Evolutionary conservation across 2,329 filamentous ascomycete genomes (phyloP).

Genomic region (Fusarium sp.): DNA sequence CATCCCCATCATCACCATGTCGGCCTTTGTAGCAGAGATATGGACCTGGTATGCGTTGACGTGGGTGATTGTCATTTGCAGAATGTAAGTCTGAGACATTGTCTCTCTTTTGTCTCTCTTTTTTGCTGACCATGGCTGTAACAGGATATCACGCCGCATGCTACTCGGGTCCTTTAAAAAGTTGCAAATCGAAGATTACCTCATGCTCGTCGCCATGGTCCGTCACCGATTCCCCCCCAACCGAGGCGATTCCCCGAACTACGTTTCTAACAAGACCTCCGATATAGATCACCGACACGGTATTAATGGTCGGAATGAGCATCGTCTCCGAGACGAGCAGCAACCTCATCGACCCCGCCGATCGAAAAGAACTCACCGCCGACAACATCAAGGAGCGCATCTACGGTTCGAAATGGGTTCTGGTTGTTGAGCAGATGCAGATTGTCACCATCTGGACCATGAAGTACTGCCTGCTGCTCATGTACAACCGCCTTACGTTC

Average conservation of each 20-base stretch:
- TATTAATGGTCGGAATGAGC: conserved; percentile 70
- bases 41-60: conserved; percentile 64
- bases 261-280: conserved; percentile 13
- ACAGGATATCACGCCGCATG: conserved; percentile 57
- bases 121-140: conserved; percentile 13
- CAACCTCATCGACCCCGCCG: conserved; percentile 70
- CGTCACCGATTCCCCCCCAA: conserved; percentile 49
- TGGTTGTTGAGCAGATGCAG: conserved; percentile 75
- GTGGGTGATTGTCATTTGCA: conserved; percentile 55
- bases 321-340: conserved; percentile 70
- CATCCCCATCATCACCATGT: conserved; percentile 45
- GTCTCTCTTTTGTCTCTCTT: not conserved
- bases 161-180: conserved; percentile 62
- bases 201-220: conserved; percentile 69
- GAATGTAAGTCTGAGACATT: conserved; percentile 57
- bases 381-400: conserved; percentile 59
- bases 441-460: conserved; percentile 70
- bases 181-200: conserved; percentile 69
- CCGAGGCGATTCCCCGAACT: conserved; percentile 6
- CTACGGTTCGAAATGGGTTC: conserved; percentile 73
- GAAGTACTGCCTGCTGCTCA: conserved; percentile 70
- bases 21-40: conserved; percentile 55
- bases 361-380: conserved; percentile 62
- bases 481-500: conserved; percentile 70
- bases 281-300: conserved; percentile 64